Conservation (phyloP, 2,329 filamentous ascomycete genomes). For the Trichoderma sp. region DNA sequence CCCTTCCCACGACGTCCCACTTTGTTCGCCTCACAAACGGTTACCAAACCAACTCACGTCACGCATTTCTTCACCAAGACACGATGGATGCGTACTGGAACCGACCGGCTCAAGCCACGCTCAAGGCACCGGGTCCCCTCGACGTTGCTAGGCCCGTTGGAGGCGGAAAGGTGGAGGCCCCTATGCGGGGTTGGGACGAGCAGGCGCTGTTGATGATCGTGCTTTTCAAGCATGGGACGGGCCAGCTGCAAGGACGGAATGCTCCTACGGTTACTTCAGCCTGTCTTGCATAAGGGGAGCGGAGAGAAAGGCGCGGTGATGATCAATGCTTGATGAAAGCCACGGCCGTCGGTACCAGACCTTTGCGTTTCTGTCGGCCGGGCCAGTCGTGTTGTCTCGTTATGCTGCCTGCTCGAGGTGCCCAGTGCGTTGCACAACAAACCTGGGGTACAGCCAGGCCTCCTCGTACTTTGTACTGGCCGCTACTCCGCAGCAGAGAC, state of each 20-base stretch:
- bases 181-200: constrained; percentile 25
- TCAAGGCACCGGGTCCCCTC: constrained; percentile 22
- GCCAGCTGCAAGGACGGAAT: background rate
- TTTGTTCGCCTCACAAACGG: constrained; percentile 17
- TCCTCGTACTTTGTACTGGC: background rate
- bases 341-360: background rate
- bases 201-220: constrained; percentile 18
- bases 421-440: background rate
- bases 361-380: background rate
- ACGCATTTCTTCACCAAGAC: constrained; percentile 19
- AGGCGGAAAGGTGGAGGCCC: constrained; percentile 17
- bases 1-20: constrained; percentile 24
- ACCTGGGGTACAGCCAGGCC: background rate
- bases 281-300: background rate
- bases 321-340: background rate
- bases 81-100: constrained; percentile 23
- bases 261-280: background rate
- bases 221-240: constrained; percentile 11
- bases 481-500: constrained; percentile 18
- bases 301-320: background rate
- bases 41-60: constrained; percentile 16
- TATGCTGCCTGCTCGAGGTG: too few species aligned
- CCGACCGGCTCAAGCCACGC: constrained; percentile 15
- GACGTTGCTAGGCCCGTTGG: constrained; percentile 17
- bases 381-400: background rate